Base-by-base conservation (phyloP, 2,329 filamentous ascomycete species). In the Talaromyces verruculosus region DNA sequence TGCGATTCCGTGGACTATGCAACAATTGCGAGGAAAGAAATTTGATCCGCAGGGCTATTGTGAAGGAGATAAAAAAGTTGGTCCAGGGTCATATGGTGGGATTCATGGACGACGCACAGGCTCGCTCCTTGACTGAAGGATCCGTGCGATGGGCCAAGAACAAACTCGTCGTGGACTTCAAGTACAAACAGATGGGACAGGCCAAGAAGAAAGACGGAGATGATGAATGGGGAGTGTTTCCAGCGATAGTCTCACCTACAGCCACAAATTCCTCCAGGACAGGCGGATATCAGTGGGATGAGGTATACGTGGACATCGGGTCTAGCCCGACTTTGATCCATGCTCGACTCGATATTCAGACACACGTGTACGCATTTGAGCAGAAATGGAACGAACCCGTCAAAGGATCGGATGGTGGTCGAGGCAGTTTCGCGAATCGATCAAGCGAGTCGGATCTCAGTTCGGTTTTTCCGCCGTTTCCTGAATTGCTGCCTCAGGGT, bases 11-110 rank as follows among this genome's bases (percentile, higher is more conserved):
- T 8, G 51, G 59, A 10, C 28, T 37, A 13, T 66, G 64, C 51
- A 66, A 47, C 30, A 37, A 39, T 5, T 66, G 64, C 59, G 58
- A 66, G 25, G 47, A 59, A 28, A 62, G 45, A 17, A 6, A 2
- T 5, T 45, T 63, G 33, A 30, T 41, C 6, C 22, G 15, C 19
- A 53, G 8, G 22, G 47, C 61, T n/a, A 53, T 63, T 5, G 33
- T 53, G 19, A 19, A 19, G 5, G 61, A 35, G 49, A 25, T 17
- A 11, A 41, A 53, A n/a, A 41, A 11, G 17, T 17, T 41, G 10
- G 61, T 43, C 35, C 33, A 49, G 11, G 13, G 8, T 30, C 19
- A 51, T 19, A 39, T 62, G 59, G 15, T 4, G 17, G 43, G 2
- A 37, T 33, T 22, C 59, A 13, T 60, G 22, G 22, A 60, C 37